A percentile compares a stretch with the other conserved stretches of the same genome.
Conservation (phyloP, 768 basidiomycete genomes). For the Sarcodon aspratus region DNA sequence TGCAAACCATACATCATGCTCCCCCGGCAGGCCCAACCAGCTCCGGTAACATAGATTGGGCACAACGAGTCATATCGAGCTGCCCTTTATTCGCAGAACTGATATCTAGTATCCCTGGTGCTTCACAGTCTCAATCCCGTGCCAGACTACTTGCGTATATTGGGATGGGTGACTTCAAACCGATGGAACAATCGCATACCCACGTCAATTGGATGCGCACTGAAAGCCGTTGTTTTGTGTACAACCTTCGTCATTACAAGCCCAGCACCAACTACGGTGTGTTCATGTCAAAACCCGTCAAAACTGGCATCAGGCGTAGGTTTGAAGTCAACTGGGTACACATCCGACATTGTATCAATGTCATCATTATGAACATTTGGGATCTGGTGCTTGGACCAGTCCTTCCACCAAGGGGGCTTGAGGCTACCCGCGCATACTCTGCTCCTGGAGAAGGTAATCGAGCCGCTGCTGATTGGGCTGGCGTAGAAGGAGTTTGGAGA, state of each 20-base stretch:
- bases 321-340: slow-evolving; percentile 49
- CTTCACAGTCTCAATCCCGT: too few relatives aligned
- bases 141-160: too few relatives aligned
- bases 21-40: slow-evolving; percentile 12
- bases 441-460: slow-evolving; percentile 29
- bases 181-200: too few relatives aligned
- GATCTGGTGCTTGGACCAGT: slow-evolving; percentile 9
- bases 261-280: slow-evolving; percentile 48
- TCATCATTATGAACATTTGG: slow-evolving; percentile 15
- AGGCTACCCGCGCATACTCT: slow-evolving; percentile 42
- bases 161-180: too few relatives aligned
- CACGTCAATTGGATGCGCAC: slow-evolving; percentile 5
- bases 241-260: slow-evolving; percentile 52
- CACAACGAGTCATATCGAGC: too few relatives aligned
- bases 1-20: not conserved
- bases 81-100: too few relatives aligned
- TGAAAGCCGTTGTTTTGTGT: slow-evolving; percentile 45
- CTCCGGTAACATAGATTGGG: slow-evolving; percentile 16
- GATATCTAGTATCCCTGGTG: too few relatives aligned
- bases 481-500: slow-evolving; percentile 62
- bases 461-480: slow-evolving; percentile 51
- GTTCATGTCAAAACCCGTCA: slow-evolving; percentile 22
- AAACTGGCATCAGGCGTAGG: slow-evolving; percentile 1
- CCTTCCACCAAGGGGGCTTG: slow-evolving; percentile 37
- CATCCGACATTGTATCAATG: slow-evolving; percentile 35